A percentile compares a stretch with the other conserved stretches of the same genome.
Evolutionary conservation across 306 rosid genomes (phyloP).

Genomic region (Ormosia emarginata): DNA sequence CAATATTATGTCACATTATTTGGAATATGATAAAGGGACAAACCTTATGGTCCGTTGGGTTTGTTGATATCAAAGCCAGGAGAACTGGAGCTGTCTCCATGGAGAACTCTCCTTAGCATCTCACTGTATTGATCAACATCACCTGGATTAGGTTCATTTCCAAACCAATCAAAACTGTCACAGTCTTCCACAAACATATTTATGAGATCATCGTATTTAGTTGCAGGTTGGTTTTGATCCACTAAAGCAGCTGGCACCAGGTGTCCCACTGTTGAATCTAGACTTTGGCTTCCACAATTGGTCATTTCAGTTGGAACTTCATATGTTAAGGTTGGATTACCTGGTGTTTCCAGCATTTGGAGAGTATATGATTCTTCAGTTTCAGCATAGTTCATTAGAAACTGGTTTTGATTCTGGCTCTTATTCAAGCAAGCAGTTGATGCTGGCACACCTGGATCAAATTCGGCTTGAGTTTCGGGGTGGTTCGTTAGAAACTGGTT

Average conservation of each 20-base stretch:
- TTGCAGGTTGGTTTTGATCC: neutral
- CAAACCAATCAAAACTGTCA: neutral
- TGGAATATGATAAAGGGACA: neutral
- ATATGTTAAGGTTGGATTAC: neutral
- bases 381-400: neutral
- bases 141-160: neutral
- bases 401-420: constrained; percentile 2
- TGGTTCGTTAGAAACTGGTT: neutral
- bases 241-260: neutral
- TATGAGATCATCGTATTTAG: constrained; percentile 12
- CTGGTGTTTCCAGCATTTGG: neutral
- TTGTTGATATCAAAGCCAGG: neutral
- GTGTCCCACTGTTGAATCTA: neutral
- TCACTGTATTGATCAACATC: neutral
- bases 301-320: neutral
- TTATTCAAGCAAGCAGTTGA: neutral
- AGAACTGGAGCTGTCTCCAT: neutral
- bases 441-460: too few species aligned
- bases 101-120: neutral
- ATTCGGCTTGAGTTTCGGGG: too few species aligned
- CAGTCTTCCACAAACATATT: constrained; percentile 27
- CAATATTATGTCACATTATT: neutral
- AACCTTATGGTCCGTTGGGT: neutral
- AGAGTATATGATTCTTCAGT: neutral
- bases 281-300: constrained; percentile 7